Evolutionary conservation across 2,329 filamentous ascomycete genomes (phyloP).

Genomic region (Aspergillus glaucus): DNA sequence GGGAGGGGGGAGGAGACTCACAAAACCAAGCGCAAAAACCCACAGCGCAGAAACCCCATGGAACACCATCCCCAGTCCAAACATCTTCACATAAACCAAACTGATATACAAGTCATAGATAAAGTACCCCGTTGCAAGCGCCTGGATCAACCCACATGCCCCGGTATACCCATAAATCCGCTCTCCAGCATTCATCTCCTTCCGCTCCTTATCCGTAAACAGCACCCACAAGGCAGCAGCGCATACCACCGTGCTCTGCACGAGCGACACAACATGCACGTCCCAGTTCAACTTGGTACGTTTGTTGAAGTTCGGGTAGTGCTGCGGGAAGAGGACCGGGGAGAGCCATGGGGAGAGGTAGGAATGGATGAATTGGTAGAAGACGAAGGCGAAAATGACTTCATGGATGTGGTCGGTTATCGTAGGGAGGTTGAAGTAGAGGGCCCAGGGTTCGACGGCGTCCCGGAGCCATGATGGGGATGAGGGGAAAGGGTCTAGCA

Average conservation of each 20-base stretch:
- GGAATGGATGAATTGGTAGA: slow-evolving; percentile 53
- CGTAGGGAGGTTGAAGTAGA: slow-evolving; percentile 47
- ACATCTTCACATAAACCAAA: slow-evolving; percentile 49
- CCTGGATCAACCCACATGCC: slow-evolving; percentile 52
- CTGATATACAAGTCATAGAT: slow-evolving; percentile 58
- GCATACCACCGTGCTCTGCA: slow-evolving; percentile 54
- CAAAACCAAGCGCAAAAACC: slow-evolving; percentile 59
- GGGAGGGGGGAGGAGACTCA: slow-evolving; percentile 36
- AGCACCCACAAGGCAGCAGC: slow-evolving; percentile 54
- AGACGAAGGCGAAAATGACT: slow-evolving; percentile 48
- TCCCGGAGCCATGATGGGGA: slow-evolving; percentile 48
- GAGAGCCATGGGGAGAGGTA: slow-evolving; percentile 52
- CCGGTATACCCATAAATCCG: slow-evolving; percentile 59
- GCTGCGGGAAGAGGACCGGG: slow-evolving; percentile 46
- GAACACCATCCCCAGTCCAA: slow-evolving; percentile 56
- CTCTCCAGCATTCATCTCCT: slow-evolving; percentile 46
- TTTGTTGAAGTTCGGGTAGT: slow-evolving; percentile 48
- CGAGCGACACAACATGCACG: slow-evolving; percentile 58
- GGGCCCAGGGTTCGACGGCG: slow-evolving; percentile 45
- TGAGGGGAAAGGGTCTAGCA: slow-evolving; percentile 42
- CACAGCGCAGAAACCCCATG: slow-evolving; percentile 56
- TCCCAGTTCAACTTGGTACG: slow-evolving; percentile 61
- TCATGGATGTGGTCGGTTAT: slow-evolving; percentile 58
- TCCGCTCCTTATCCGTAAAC: slow-evolving; percentile 50
- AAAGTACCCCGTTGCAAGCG: slow-evolving; percentile 58